phyloP scores from a whole-genome alignment of 345 rosid genomes.

The Triadica sebifera region DNA sequence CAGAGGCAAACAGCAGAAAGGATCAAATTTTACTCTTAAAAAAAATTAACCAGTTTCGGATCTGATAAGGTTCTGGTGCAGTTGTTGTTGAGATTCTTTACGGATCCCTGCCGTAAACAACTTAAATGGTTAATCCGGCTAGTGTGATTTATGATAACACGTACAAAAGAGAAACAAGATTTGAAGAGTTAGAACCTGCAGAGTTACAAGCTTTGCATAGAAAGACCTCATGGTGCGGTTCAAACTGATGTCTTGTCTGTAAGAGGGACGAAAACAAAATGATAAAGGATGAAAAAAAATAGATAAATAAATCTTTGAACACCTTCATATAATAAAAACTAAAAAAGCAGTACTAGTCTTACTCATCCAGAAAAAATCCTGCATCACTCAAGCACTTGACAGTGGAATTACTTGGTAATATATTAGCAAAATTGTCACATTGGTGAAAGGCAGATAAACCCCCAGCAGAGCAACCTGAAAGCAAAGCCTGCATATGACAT shows the following conservation, averaged over 20 bases:
- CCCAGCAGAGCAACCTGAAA: constrained; percentile 99
- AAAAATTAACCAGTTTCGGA: constrained; percentile 58
- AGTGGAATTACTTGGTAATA: constrained; percentile 53
- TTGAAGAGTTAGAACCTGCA: constrained; percentile 48
- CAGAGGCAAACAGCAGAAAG: neutral
- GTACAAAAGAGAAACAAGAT: neutral
- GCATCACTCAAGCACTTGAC: constrained; percentile 98
- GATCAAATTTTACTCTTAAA: neutral
- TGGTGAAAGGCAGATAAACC: constrained; percentile 79
- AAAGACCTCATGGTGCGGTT: constrained; percentile 66
- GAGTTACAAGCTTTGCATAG: constrained; percentile 48
- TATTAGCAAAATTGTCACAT: constrained; percentile 61
- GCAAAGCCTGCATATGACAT: constrained; percentile 60
- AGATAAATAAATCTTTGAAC: neutral
- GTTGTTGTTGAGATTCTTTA: constrained; percentile 53
- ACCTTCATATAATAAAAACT: neutral
- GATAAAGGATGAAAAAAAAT: neutral
- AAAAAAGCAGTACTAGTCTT: constrained; percentile 23
- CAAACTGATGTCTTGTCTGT: constrained; percentile 64
- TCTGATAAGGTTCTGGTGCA: constrained; percentile 46
- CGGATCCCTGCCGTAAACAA: constrained; percentile 53
- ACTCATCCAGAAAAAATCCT: constrained; percentile 88
- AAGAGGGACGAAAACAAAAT: constrained; percentile 18
- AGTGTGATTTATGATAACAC: neutral
- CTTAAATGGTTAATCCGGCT: constrained; percentile 7